These are phyloP conservation scores for Betula pendula DNA, from an alignment of 306 rosid genomes.

Conservation along the genomic window DNA sequence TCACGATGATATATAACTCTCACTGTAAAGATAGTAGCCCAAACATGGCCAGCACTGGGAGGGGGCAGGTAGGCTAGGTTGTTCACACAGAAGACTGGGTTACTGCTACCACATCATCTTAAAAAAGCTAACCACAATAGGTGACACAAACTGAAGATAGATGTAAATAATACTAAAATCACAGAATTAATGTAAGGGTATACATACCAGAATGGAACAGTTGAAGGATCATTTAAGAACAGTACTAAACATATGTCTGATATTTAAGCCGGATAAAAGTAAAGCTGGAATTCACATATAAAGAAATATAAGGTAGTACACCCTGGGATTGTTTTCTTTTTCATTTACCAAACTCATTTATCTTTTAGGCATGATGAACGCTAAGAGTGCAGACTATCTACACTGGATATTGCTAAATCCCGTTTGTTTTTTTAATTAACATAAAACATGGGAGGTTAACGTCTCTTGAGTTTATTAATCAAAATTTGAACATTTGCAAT, in stretches of 20 bases:
- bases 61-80: slow-evolving; percentile 10
- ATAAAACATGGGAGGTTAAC: not conserved
- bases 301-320: not conserved
- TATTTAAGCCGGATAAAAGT: slow-evolving; percentile 17
- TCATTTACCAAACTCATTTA: not conserved
- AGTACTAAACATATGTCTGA: not conserved
- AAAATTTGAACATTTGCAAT: not conserved
- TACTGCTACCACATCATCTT: not conserved
- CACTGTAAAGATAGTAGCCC: not conserved
- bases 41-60: not conserved
- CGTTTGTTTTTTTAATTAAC: not conserved
- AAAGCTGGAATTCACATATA: not conserved
- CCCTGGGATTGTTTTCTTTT: not conserved
- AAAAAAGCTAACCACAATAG: not conserved
- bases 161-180: not conserved
- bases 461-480: not conserved
- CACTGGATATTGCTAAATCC: slow-evolving; percentile 9
- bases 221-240: not conserved
- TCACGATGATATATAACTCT: not conserved
- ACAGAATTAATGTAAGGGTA: not conserved
- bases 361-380: not conserved
- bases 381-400: not conserved
- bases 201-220: not conserved
- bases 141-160: not conserved
- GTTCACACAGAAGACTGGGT: slow-evolving; percentile 10